Evolutionary conservation across 352 stramenopile species (phyloP).

Genomic region (Phytophthora citrophthora): DNA sequence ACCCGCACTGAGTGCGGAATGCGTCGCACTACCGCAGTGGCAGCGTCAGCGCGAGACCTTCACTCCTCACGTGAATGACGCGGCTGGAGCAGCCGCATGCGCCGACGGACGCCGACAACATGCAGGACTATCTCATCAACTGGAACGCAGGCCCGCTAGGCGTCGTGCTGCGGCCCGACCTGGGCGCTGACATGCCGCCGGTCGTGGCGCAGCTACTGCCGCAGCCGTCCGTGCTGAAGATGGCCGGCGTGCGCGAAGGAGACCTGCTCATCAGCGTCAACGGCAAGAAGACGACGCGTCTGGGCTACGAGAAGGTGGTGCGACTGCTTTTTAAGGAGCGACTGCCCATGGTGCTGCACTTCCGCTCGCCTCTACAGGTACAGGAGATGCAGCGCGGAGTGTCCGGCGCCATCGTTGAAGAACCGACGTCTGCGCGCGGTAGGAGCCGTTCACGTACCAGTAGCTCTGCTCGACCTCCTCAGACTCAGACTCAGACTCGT

Average conservation of each 20-base stretch:
- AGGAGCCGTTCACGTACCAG: constrained; percentile 16
- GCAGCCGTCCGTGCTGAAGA: constrained; percentile 73
- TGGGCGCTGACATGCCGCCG: constrained; percentile 79
- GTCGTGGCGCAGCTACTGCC: constrained; percentile 76
- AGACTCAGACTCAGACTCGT: neutral
- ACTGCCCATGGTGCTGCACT: constrained; percentile 78
- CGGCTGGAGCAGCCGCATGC: constrained; percentile 13
- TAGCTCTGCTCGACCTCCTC: constrained; percentile 10
- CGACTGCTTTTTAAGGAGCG: constrained; percentile 81
- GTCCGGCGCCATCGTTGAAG: constrained; percentile 17
- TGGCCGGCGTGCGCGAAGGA: constrained; percentile 67
- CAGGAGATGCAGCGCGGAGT: constrained; percentile 21
- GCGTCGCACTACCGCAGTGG: no score
- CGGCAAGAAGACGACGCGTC: constrained; percentile 73
- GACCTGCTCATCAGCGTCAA: constrained; percentile 84
- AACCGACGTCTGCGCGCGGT: constrained; percentile 6
- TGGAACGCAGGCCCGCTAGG: constrained; percentile 84
- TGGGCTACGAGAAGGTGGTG: constrained; percentile 84
- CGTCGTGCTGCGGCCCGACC: constrained; percentile 72
- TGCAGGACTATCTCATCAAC: constrained; percentile 87
- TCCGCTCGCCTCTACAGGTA: constrained; percentile 55
- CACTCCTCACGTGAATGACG: neutral
- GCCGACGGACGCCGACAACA: constrained; percentile 12
- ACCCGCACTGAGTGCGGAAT: constrained; percentile 1
- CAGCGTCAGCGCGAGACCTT: neutral